Conservation (phyloP, 257 asterid genomes). For the Eustoma russellianum region DNA sequence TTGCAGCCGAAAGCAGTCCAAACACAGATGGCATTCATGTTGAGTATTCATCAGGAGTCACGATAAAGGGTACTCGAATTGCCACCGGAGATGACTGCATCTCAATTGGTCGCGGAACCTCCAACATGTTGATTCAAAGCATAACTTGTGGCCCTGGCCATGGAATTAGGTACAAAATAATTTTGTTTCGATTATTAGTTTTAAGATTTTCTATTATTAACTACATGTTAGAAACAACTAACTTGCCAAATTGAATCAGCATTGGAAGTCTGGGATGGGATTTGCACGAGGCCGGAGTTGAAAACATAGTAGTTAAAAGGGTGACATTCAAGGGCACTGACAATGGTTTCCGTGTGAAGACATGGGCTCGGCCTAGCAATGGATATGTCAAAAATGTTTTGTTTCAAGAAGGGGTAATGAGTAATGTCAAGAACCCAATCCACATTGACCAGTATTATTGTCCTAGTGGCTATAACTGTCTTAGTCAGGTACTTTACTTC, state of each 20-base stretch:
- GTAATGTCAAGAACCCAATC: constrained; percentile 5
- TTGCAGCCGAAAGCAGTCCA: constrained; percentile 34
- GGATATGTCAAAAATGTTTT: constrained; percentile 1
- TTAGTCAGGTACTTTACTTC: not conserved
- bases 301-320: not conserved
- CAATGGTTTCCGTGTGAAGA: constrained; percentile 3
- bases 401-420: constrained; percentile 6
- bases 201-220: not conserved
- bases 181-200: too few species aligned
- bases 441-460: constrained; percentile 6
- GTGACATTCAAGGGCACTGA: not conserved
- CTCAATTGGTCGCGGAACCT: constrained; percentile 39
- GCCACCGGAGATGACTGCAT: constrained; percentile 49
- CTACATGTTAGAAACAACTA: not conserved
- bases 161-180: constrained; percentile 25
- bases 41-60: constrained; percentile 20
- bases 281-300: not conserved
- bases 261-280: constrained; percentile 7
- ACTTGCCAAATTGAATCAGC: not conserved
- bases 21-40: constrained; percentile 55
- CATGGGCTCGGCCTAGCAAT: constrained; percentile 4
- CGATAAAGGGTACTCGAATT: constrained; percentile 20
- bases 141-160: constrained; percentile 49
- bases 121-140: constrained; percentile 28
- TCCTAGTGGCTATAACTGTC: constrained; percentile 1